Percentiles rank a stretch among this genome's conserved stretches.
Evolutionary conservation across 1,139 yeast genomes (phyloP).

Genomic region (Nakaseomyces nivariensis): DNA sequence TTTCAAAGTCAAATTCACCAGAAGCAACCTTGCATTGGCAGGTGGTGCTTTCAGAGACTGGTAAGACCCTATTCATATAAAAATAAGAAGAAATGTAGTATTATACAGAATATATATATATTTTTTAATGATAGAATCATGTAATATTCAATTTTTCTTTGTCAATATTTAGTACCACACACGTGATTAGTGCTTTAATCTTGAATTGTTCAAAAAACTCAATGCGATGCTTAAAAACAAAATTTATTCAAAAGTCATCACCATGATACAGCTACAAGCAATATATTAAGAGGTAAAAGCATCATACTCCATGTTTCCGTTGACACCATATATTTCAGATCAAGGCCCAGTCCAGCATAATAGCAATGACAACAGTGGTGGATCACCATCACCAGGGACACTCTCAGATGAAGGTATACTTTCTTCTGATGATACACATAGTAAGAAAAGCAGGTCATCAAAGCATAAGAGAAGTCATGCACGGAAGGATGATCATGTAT

Average conservation of each 20-base stretch:
- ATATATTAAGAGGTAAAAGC: too few species aligned
- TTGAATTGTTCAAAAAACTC: too few species aligned
- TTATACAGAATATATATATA: neutral
- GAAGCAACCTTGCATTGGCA: constrained; percentile 83
- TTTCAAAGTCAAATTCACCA: constrained; percentile 82
- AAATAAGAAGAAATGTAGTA: neutral
- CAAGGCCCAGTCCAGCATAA: neutral
- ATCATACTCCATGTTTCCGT: neutral
- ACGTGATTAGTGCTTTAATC: too few species aligned
- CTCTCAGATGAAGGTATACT: neutral
- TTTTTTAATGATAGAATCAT: neutral
- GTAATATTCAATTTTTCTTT: neutral
- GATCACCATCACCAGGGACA: neutral
- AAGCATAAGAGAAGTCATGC: neutral
- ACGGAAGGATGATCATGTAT: neutral
- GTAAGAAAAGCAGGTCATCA: neutral
- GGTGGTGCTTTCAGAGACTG: constrained; percentile 70
- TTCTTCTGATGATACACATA: neutral
- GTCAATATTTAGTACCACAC: neutral
- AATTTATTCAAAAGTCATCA: too few species aligned
- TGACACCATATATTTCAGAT: neutral
- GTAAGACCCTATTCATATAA: neutral
- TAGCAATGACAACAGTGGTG: neutral
- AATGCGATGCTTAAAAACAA: too few species aligned
- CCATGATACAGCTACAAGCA: too few species aligned